phyloP scores from a whole-genome alignment of 2,329 filamentous ascomycete genomes.

The Aureobasidium melanogenum region DNA sequence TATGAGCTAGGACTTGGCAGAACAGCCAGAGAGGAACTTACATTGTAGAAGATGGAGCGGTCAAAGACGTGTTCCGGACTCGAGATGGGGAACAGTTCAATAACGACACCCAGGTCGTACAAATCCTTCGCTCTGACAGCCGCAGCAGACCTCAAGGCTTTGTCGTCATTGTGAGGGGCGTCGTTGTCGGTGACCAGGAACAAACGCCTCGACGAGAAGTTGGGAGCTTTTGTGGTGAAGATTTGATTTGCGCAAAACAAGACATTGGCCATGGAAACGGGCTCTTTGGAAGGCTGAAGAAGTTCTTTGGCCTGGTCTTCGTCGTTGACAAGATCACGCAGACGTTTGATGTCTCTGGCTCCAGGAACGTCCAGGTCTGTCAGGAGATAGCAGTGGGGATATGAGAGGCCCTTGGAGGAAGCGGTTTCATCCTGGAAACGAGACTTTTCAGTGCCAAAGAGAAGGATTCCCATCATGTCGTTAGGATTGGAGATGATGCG shows the following conservation, averaged over 20 bases:
- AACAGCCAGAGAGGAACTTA: constrained; percentile 37
- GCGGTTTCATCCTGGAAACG: constrained; percentile 64
- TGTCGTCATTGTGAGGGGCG: constrained; percentile 66
- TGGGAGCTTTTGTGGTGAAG: constrained; percentile 88
- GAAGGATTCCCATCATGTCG: constrained; percentile 91
- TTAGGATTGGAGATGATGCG: constrained; percentile 94
- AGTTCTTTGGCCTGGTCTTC: constrained; percentile 63
- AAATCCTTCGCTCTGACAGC: constrained; percentile 86
- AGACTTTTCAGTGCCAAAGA: constrained; percentile 83
- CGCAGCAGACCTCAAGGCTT: constrained; percentile 63
- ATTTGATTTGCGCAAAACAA: constrained; percentile 94
- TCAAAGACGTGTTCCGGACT: constrained; percentile 65
- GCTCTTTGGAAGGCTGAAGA: constrained; percentile 59
- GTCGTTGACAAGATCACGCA: constrained; percentile 70
- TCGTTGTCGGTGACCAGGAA: constrained; percentile 96
- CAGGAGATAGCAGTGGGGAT: constrained; percentile 88
- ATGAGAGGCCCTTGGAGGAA: constrained; percentile 51
- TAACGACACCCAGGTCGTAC: constrained; percentile 84
- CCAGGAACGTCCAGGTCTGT: constrained; percentile 81
- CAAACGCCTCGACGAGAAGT: constrained; percentile 84
- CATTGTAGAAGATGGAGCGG: constrained; percentile 77
- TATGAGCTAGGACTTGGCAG: constrained; percentile 4
- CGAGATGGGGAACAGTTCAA: constrained; percentile 88
- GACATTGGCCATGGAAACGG: constrained; percentile 75
- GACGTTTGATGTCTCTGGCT: constrained; percentile 72